These are phyloP conservation scores for Closterium sp. DNA, from an alignment of 139 green algal genomes.

Conservation along the genomic window DNA sequence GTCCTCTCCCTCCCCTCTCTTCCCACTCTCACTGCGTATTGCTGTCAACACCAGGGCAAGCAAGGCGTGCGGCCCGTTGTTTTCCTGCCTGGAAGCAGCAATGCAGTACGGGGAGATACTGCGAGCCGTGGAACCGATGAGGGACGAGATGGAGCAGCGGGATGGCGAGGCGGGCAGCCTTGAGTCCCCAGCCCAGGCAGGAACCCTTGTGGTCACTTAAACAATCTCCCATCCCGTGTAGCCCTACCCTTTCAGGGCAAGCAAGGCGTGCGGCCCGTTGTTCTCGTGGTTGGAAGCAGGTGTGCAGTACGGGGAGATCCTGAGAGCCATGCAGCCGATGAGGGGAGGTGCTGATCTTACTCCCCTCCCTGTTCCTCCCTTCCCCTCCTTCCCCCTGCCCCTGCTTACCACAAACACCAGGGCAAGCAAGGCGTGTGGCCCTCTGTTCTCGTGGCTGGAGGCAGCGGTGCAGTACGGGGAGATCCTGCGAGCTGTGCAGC, in stretches of 20 bases:
- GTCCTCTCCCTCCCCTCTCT: too few relatives aligned
- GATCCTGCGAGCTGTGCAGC: slow-evolving; percentile 25
- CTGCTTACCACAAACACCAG: too few relatives aligned
- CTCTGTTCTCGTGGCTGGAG: slow-evolving; percentile 19
- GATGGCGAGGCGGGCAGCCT: slow-evolving; percentile 33
- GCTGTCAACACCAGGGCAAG: slow-evolving; percentile 8
- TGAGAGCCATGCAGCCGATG: slow-evolving; percentile 24
- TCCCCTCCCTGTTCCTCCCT: too few relatives aligned
- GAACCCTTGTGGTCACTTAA: too few relatives aligned
- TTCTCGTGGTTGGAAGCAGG: slow-evolving; percentile 11
- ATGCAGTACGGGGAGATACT: slow-evolving; percentile 39
- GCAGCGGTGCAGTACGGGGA: slow-evolving; percentile 27
- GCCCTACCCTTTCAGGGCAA: not conserved
- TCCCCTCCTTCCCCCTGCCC: too few relatives aligned
- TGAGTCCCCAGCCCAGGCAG: too few relatives aligned
- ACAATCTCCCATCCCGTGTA: too few relatives aligned
- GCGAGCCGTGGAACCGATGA: slow-evolving; percentile 9
- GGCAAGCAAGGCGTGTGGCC: slow-evolving; percentile 30
- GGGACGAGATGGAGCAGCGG: slow-evolving; percentile 21
- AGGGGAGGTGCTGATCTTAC: not conserved
- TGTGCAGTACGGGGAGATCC: slow-evolving; percentile 14
- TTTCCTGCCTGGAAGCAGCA: not conserved
- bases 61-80: slow-evolving; percentile 35
- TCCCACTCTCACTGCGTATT: too few relatives aligned
- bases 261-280: slow-evolving; percentile 27